A percentile compares a stretch with the other conserved stretches of the same genome.
phyloP scores from a whole-genome alignment of 192 early-diverging fungal species.

The Dissophora ornata region DNA sequence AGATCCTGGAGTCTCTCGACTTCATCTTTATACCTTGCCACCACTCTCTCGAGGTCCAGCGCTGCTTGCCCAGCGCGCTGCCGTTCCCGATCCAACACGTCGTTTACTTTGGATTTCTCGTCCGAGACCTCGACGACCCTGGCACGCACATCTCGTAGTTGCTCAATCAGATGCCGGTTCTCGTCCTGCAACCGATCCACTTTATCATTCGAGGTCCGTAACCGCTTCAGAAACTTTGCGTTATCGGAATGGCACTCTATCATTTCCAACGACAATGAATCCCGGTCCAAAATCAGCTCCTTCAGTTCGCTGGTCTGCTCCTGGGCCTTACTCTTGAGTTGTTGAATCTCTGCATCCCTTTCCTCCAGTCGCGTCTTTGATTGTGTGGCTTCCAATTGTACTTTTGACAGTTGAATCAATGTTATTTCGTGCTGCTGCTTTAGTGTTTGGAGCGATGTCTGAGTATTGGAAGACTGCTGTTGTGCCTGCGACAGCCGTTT shows the following conservation, averaged over 20 bases:
- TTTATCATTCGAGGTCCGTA: constrained; percentile 17
- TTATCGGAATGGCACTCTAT: constrained; percentile 32
- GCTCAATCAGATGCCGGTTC: constrained; percentile 44
- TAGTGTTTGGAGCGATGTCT: constrained; percentile 22
- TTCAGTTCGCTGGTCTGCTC: constrained; percentile 21
- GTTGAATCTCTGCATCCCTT: neutral
- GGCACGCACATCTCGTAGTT: constrained; percentile 28
- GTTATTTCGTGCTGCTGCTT: constrained; percentile 38
- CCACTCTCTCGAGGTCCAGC: constrained; percentile 25
- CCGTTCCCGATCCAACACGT: constrained; percentile 18
- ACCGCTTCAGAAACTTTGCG: constrained; percentile 32
- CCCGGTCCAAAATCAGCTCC: constrained; percentile 31
- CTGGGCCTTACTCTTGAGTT: constrained; percentile 11
- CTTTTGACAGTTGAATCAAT: constrained; percentile 16
- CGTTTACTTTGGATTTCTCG: constrained; percentile 2
- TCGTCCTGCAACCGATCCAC: constrained; percentile 32
- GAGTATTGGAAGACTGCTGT: constrained; percentile 23
- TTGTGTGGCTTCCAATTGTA: constrained; percentile 8
- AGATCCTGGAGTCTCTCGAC: constrained; percentile 36
- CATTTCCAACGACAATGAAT: constrained; percentile 44
- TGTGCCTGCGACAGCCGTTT: constrained; percentile 38
- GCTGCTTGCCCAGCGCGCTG: constrained; percentile 15
- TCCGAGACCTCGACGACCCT: constrained; percentile 2
- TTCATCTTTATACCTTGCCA: constrained; percentile 20
- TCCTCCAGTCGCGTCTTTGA: constrained; percentile 5